Evolutionary conservation across 495 filamentous ascomycete genomes (phyloP).

Genomic region (Xylaria sp.): DNA sequence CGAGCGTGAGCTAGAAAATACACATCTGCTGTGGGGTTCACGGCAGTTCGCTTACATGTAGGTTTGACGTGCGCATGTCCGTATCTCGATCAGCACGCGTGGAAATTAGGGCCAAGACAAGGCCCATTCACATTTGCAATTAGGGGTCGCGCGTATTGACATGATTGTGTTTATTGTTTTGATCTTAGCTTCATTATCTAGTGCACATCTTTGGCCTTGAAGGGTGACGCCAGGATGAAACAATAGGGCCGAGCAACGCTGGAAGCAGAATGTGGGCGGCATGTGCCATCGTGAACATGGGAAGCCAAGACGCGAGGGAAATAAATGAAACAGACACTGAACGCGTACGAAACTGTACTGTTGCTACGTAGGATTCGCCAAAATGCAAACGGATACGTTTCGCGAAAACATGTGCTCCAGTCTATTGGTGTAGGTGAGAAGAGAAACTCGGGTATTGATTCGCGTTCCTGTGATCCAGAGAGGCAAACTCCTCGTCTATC

Average conservation of each 20-base stretch:
- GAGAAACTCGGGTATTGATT: constrained; percentile 20
- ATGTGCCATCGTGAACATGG: neutral
- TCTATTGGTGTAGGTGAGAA: neutral
- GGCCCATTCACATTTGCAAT: neutral
- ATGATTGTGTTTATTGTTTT: neutral
- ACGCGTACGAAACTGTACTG: neutral
- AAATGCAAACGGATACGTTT: neutral
- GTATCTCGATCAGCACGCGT: neutral
- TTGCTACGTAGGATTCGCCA: neutral
- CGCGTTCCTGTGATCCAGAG: neutral
- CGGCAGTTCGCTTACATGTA: neutral
- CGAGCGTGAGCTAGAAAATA: neutral
- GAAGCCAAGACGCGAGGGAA: neutral
- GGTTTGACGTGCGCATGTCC: neutral
- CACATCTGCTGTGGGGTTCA: neutral
- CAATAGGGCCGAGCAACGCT: neutral
- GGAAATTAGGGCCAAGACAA: neutral
- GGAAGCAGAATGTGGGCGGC: neutral
- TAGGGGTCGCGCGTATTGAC: neutral
- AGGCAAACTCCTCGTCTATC: constrained; percentile 17
- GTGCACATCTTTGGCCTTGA: neutral
- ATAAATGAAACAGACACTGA: no score
- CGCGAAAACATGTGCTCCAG: neutral
- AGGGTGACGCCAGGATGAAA: neutral
- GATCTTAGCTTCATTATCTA: neutral